These are phyloP conservation scores for Agapanthus africanus DNA, from an alignment of 106 monocot genomes.

Conservation along the genomic window DNA sequence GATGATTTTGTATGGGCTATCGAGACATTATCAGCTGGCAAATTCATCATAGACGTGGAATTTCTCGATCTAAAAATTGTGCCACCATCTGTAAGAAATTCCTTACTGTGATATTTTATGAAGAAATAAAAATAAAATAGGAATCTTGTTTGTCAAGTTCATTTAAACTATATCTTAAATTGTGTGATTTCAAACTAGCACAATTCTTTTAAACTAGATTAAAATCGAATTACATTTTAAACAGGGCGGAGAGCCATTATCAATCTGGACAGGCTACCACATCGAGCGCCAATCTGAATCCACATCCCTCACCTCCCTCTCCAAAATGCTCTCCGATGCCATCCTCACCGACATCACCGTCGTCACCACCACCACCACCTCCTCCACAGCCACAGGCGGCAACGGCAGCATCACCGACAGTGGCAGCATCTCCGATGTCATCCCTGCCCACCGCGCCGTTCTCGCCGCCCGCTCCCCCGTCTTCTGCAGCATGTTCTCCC, in stretches of 20 bases:
- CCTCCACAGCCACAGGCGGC: no score
- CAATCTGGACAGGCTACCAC: conserved; percentile 64
- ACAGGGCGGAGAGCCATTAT: conserved; percentile 68
- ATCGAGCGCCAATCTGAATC: conserved; percentile 25
- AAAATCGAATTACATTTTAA: no score
- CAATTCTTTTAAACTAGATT: no score
- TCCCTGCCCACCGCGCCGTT: conserved; percentile 76
- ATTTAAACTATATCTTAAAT: no score
- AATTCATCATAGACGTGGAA: conserved; percentile 71
- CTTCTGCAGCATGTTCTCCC: conserved; percentile 91
- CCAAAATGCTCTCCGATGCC: conserved; percentile 62
- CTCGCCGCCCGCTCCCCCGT: conserved; percentile 70
- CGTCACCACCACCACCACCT: conserved; percentile 46
- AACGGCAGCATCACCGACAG: no score
- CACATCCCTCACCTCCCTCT: conserved; percentile 41
- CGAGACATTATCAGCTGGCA: conserved; percentile 45
- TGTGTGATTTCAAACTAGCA: no score
- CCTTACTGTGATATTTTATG: no score
- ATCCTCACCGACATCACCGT: conserved; percentile 87
- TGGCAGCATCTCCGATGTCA: no score
- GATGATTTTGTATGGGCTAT: conserved; percentile 83
- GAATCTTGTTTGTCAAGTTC: no score
- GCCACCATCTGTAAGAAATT: conserved; percentile 50
- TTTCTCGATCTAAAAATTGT: conserved; percentile 70
- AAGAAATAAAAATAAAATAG: no score